Evolutionary conservation across 2,329 filamentous ascomycete species (phyloP).

Genomic region (Colletotrichum musae): DNA sequence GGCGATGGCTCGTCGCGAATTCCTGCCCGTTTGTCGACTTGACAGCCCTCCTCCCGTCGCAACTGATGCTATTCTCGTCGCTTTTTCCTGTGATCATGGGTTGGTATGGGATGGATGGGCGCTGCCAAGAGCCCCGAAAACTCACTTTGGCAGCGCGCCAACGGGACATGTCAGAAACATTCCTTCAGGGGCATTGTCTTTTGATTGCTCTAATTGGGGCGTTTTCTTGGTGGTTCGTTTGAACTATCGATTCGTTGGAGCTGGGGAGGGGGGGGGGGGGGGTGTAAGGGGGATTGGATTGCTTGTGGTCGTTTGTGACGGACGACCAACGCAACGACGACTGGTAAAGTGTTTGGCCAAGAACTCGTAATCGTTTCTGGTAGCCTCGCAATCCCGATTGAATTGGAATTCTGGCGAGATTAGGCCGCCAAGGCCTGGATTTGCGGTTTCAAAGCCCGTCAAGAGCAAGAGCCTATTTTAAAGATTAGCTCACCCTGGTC

Average conservation of each 20-base stretch:
- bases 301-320: background rate
- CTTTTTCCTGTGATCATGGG: background rate
- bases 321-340: background rate
- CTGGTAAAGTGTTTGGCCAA: conserved; percentile 11
- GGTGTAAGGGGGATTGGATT: too few relatives aligned
- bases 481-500: conserved; percentile 8
- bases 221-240: too few relatives aligned
- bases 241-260: too few relatives aligned
- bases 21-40: conserved; percentile 5
- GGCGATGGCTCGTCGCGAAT: conserved; percentile 26
- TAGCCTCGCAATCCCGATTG: background rate
- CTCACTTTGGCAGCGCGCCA: too few relatives aligned
- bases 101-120: too few relatives aligned
- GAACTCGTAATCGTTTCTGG: conserved; percentile 3
- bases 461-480: conserved; percentile 13
- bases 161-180: too few relatives aligned
- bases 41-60: background rate
- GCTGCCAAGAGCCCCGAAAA: too few relatives aligned
- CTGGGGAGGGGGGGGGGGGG: too few relatives aligned
- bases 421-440: conserved; percentile 24
- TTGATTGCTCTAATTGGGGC: too few relatives aligned
- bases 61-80: conserved; percentile 23
- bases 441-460: conserved; percentile 27
- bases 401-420: background rate
- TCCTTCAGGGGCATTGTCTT: too few relatives aligned